These are phyloP conservation scores for Flammula alnicola DNA, from an alignment of 1,284 basidiomycete species.

Conservation along the genomic window DNA sequence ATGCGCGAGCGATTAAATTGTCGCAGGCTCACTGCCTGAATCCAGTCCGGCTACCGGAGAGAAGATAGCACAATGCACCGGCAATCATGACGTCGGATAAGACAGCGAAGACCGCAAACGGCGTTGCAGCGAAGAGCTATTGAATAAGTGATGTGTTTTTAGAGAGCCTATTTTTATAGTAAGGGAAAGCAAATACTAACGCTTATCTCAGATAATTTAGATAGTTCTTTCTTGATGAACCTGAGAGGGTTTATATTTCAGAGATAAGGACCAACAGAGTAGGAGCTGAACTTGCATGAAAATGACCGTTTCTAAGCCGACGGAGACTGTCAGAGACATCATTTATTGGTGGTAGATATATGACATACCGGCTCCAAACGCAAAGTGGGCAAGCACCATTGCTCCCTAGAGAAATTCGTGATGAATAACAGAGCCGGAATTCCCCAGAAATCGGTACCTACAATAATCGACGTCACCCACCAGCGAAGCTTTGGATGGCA, in stretches of 20 bases:
- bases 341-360: not conserved
- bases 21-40: slow-evolving; percentile 31
- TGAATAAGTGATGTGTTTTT: not conserved
- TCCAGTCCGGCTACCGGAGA: slow-evolving; percentile 38
- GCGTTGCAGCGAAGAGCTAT: slow-evolving; percentile 41
- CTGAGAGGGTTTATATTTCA: slow-evolving; percentile 22
- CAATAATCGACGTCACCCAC: slow-evolving; percentile 36
- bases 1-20: not conserved
- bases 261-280: not conserved
- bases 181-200: slow-evolving; percentile 23
- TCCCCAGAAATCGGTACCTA: slow-evolving; percentile 16
- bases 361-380: slow-evolving; percentile 39
- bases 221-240: slow-evolving; percentile 42
- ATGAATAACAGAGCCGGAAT: not conserved
- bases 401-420: slow-evolving; percentile 24
- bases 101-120: slow-evolving; percentile 43
- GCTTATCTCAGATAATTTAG: slow-evolving; percentile 35
- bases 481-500: slow-evolving; percentile 31
- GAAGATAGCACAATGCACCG: slow-evolving; percentile 37
- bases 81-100: slow-evolving; percentile 44
- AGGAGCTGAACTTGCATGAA: slow-evolving; percentile 34
- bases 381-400: slow-evolving; percentile 40
- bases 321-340: not conserved
- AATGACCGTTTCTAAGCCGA: slow-evolving; percentile 36
- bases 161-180: slow-evolving; percentile 24